Conservation (phyloP, 139 green algal species). For the Volvox reticuliferus region DNA sequence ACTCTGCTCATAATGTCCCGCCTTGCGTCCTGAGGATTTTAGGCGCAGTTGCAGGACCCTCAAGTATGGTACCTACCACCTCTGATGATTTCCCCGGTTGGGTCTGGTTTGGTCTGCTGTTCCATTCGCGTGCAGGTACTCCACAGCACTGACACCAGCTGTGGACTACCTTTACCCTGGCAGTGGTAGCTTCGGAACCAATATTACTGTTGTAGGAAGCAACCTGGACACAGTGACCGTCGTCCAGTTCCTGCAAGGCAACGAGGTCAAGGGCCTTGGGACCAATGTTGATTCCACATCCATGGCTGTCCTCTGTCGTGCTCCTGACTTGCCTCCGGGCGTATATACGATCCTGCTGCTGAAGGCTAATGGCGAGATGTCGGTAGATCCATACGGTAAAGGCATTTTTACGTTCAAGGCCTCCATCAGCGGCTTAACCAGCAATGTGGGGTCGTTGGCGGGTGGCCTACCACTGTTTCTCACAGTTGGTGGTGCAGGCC, state of each 20-base stretch:
- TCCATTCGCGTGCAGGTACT: slow-evolving; percentile 12
- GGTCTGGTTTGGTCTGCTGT: too few relatives aligned
- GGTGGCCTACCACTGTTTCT: slow-evolving; percentile 45
- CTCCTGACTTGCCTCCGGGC: slow-evolving; percentile 11
- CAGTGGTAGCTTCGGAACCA: background rate
- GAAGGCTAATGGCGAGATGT: slow-evolving; percentile 34
- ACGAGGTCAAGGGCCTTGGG: background rate
- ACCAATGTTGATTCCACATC: background rate
- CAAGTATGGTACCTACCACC: too few relatives aligned
- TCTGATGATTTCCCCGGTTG: too few relatives aligned
- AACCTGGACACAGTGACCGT: background rate
- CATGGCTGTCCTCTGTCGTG: background rate
- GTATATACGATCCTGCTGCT: slow-evolving; percentile 1
- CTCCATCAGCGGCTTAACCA: background rate
- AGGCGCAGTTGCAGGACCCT: too few relatives aligned
- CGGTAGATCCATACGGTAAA: background rate
- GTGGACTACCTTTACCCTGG: background rate
- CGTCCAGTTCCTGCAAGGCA: background rate
- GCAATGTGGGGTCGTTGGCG: slow-evolving; percentile 44
- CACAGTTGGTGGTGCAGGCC: slow-evolving; percentile 10
- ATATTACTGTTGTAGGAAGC: background rate
- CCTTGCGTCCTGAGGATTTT: too few relatives aligned
- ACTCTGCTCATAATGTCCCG: too few relatives aligned
- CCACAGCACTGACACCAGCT: background rate
- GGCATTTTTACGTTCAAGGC: slow-evolving; percentile 7